These are phyloP conservation scores for Groenewaldozyma tartarivorans DNA, from an alignment of 805 yeast species.

Conservation along the genomic window DNA sequence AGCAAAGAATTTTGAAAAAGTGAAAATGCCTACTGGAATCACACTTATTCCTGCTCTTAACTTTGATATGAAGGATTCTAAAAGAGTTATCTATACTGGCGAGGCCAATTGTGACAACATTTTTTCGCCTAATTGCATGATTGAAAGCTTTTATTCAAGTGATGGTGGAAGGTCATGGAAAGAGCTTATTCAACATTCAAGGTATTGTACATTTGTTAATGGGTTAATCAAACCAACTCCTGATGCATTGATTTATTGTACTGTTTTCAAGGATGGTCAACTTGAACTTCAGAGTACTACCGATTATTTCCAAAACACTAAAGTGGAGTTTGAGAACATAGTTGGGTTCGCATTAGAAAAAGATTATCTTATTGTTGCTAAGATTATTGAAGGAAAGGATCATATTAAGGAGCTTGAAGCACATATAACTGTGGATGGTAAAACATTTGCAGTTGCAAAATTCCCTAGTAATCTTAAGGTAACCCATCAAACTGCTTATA, in stretches of 20 bases:
- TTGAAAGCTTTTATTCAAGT: conserved; percentile 50
- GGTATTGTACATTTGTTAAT: conserved; percentile 61
- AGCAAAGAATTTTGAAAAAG: conserved; percentile 44
- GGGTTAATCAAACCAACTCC: conserved; percentile 37
- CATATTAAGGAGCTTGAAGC: conserved; percentile 49
- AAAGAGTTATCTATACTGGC: conserved; percentile 58
- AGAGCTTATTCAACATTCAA: conserved; percentile 42
- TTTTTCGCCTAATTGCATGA: conserved; percentile 40
- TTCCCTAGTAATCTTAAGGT: conserved; percentile 63
- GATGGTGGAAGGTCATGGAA: conserved; percentile 62
- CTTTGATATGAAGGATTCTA: conserved; percentile 26
- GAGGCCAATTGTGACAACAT: conserved; percentile 46
- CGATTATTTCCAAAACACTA: conserved; percentile 39
- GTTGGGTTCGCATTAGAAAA: conserved; percentile 69
- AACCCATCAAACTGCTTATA: conserved; percentile 59
- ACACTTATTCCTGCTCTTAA: conserved; percentile 31
- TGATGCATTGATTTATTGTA: conserved; percentile 56
- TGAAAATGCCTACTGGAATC: conserved; percentile 36
- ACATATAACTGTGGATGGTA: conserved; percentile 71
- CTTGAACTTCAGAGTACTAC: conserved; percentile 37
- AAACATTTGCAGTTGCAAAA: conserved; percentile 61
- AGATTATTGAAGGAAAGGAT: conserved; percentile 21
- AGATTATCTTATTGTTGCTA: conserved; percentile 66
- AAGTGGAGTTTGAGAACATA: conserved; percentile 43
- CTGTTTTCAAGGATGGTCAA: conserved; percentile 22